Evolutionary conservation across 139 green algal species (phyloP).

Genomic region (Coccomyxa sp.): DNA sequence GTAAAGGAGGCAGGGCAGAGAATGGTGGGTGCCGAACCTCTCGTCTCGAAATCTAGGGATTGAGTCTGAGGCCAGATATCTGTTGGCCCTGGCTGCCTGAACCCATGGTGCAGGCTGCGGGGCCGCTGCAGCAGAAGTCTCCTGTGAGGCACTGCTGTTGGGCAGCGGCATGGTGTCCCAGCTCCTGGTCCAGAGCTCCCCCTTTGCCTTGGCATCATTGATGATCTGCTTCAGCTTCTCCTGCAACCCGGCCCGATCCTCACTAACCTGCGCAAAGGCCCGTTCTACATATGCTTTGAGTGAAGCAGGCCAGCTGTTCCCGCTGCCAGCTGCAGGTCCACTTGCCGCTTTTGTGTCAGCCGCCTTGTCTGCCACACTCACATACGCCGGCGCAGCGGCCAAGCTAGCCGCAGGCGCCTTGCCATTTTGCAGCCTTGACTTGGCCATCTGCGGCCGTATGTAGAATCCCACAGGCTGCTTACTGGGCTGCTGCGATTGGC

Average conservation of each 20-base stretch:
- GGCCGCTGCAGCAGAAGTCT: too few relatives aligned
- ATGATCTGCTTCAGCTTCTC: neutral
- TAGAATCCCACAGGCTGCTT: slow-evolving; percentile 8
- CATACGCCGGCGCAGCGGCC: slow-evolving; percentile 6
- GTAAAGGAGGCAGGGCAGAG: too few relatives aligned
- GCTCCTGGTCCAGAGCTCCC: slow-evolving; percentile 42
- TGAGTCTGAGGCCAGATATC: too few relatives aligned
- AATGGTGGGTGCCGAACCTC: too few relatives aligned
- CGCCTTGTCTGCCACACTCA: slow-evolving; percentile 15
- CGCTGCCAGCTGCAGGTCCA: neutral
- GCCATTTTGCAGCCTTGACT: neutral
- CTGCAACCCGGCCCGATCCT: neutral
- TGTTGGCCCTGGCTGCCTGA: too few relatives aligned
- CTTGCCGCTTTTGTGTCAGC: neutral
- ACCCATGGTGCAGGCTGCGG: too few relatives aligned
- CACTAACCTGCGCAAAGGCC: slow-evolving; percentile 20
- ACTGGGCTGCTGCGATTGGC: neutral
- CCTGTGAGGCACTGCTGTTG: too few relatives aligned
- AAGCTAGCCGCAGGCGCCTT: neutral
- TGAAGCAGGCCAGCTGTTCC: slow-evolving; percentile 30
- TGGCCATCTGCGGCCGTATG: slow-evolving; percentile 25
- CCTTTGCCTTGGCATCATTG: slow-evolving; percentile 11
- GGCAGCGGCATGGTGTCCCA: slow-evolving; percentile 50
- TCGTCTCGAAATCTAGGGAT: too few relatives aligned
- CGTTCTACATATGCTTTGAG: slow-evolving; percentile 41